phyloP scores from a whole-genome alignment of 257 asterid species.

The Primulina huaijiensis region DNA sequence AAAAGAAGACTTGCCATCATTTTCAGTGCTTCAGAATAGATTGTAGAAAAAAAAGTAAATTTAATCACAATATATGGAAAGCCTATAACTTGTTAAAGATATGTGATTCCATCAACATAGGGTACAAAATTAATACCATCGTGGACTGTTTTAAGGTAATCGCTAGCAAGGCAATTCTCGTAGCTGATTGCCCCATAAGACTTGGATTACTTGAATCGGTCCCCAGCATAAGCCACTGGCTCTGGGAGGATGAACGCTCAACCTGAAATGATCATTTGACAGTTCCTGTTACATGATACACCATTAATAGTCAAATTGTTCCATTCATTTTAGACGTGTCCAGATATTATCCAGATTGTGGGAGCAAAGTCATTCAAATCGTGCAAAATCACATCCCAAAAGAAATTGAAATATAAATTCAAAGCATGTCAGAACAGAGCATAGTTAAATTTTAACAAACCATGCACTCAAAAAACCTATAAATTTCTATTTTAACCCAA shows the following conservation, averaged over 20 bases:
- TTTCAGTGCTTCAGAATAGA: slow-evolving; percentile 24
- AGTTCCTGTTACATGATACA: slow-evolving; percentile 75
- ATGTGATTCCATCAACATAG: slow-evolving; percentile 14
- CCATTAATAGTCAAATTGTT: slow-evolving; percentile 51
- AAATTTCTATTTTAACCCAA: no score
- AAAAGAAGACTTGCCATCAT: slow-evolving; percentile 23
- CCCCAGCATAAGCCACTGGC: slow-evolving; percentile 42
- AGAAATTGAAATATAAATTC: background rate
- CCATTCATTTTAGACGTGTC: slow-evolving; percentile 27
- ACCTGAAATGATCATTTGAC: slow-evolving; percentile 85
- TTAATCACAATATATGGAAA: slow-evolving; percentile 6
- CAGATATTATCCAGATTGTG: slow-evolving; percentile 14
- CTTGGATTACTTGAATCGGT: slow-evolving; percentile 51
- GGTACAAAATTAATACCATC: slow-evolving; percentile 36
- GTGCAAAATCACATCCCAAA: slow-evolving; percentile 2
- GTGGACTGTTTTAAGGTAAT: slow-evolving; percentile 43
- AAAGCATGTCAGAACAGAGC: slow-evolving; percentile 11
- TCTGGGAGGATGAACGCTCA: slow-evolving; percentile 58
- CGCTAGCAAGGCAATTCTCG: slow-evolving; percentile 74
- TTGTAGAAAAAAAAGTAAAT: slow-evolving; percentile 19
- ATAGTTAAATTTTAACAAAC: background rate
- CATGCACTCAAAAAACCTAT: background rate
- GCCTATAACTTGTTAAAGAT: background rate
- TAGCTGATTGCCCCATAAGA: slow-evolving; percentile 60
- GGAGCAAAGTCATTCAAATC: slow-evolving; percentile 18